These are phyloP conservation scores for Steccherinum ochraceum DNA, from an alignment of 768 basidiomycete genomes.

Conservation along the genomic window DNA sequence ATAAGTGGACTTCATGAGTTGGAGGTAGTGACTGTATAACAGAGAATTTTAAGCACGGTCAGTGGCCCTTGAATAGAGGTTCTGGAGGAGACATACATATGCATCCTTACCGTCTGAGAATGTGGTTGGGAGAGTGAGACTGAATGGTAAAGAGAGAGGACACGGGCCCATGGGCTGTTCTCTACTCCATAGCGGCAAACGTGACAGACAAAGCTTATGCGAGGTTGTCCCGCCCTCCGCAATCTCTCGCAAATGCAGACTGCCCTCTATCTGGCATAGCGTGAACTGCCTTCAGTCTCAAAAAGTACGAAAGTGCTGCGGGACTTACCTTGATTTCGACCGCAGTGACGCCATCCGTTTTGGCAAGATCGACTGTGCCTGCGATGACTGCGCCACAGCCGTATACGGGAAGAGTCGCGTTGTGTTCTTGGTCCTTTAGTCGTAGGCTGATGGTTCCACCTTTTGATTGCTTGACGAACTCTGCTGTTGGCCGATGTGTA, in stretches of 20 bases:
- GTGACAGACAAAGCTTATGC: slow-evolving; percentile 45
- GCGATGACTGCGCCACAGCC: slow-evolving; percentile 44
- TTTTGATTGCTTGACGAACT: slow-evolving; percentile 56
- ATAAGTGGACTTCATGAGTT: slow-evolving; percentile 59
- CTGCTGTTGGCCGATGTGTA: slow-evolving; percentile 31
- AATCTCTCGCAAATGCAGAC: slow-evolving; percentile 51
- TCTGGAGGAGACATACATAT: slow-evolving; percentile 40
- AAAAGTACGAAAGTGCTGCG: not conserved
- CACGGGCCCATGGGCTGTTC: slow-evolving; percentile 36
- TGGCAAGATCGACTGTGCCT: slow-evolving; percentile 50
- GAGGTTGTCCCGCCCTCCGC: slow-evolving; percentile 59
- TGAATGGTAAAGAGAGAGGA: slow-evolving; percentile 48
- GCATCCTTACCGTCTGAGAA: slow-evolving; percentile 49
- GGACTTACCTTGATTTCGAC: slow-evolving; percentile 57
- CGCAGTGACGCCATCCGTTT: slow-evolving; percentile 47
- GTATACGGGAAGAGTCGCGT: slow-evolving; percentile 49
- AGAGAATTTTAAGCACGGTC: not conserved
- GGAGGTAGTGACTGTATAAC: slow-evolving; percentile 67
- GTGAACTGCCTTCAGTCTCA: too few species aligned
- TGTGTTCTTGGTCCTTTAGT: slow-evolving; percentile 46
- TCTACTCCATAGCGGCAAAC: slow-evolving; percentile 52
- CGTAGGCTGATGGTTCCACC: slow-evolving; percentile 45
- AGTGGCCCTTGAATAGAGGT: not conserved
- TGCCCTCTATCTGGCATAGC: slow-evolving; percentile 67
- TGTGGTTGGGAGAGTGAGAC: slow-evolving; percentile 48